A percentile compares a stretch with the other conserved stretches of the same genome.
Conservation (phyloP, 805 yeast genomes). For the Naumovozyma castellii region DNA sequence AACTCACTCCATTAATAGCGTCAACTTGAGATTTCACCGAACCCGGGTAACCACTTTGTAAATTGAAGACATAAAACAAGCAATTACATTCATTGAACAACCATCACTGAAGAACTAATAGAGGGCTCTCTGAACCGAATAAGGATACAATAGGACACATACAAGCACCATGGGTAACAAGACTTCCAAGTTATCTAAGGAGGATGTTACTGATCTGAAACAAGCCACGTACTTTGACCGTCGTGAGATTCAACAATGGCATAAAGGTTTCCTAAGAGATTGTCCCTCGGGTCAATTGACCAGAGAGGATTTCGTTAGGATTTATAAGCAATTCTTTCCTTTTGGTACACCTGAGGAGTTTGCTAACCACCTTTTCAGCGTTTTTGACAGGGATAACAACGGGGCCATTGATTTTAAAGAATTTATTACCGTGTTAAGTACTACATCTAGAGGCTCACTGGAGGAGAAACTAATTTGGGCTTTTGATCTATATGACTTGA, state of each 20-base stretch:
- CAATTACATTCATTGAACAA: no score
- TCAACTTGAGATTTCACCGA: no score
- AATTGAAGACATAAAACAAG: no score
- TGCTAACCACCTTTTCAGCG: constrained; percentile 78
- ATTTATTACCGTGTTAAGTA: constrained; percentile 77
- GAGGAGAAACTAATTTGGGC: constrained; percentile 88
- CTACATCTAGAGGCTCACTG: constrained; percentile 75
- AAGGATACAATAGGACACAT: no score
- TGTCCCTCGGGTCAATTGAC: constrained; percentile 86
- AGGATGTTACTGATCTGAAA: constrained; percentile 73
- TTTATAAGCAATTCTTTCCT: constrained; percentile 94
- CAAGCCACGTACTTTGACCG: constrained; percentile 86
- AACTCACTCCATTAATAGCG: no score
- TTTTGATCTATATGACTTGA: constrained; percentile 76
- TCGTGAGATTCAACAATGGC: constrained; percentile 96
- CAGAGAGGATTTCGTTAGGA: constrained; percentile 79
- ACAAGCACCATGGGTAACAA: constrained; percentile 92
- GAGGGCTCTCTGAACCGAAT: no score
- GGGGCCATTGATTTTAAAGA: constrained; percentile 87
- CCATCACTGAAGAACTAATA: no score
- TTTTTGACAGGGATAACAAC: constrained; percentile 72
- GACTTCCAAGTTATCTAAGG: constrained; percentile 84
- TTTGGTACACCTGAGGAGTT: constrained; percentile 94
- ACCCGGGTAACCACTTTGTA: no score
- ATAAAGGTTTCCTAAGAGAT: constrained; percentile 88